A percentile compares a stretch with the other conserved stretches of the same genome.
phyloP scores from a whole-genome alignment of 345 rosid genomes.

The Cardamine occulta region DNA sequence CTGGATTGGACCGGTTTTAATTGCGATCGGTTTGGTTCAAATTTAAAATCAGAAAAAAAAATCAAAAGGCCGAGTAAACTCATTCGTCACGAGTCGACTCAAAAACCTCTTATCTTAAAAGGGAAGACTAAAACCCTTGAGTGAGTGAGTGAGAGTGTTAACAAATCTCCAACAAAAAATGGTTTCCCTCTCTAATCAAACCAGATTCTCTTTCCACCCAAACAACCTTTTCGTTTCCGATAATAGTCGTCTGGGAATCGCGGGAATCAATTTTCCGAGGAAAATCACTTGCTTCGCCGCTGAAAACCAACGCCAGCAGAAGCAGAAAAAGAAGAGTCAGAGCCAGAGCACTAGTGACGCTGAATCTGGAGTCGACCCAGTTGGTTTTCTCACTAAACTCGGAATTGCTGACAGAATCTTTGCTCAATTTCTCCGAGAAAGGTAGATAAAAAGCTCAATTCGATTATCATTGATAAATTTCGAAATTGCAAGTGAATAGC shows the following conservation, averaged over 20 bases:
- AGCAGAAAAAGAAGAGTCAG: conserved; percentile 40
- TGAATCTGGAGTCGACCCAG: conserved; percentile 45
- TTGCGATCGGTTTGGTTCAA: conserved; percentile 1
- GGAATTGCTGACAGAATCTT: conserved; percentile 78
- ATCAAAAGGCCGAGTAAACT: conserved; percentile 27
- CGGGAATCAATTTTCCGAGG: conserved; percentile 42
- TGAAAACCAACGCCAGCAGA: conserved; percentile 38
- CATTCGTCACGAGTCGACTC: conserved; percentile 43
- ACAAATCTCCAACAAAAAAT: conserved; percentile 33
- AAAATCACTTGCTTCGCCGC: conserved; percentile 44
- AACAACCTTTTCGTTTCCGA: conserved; percentile 25
- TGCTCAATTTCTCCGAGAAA: conserved; percentile 91
- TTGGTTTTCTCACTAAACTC: conserved; percentile 57
- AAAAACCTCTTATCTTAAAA: conserved; percentile 43
- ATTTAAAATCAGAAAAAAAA: not conserved
- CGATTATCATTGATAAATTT: not conserved
- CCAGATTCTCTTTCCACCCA: conserved; percentile 35
- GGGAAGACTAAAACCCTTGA: conserved; percentile 31
- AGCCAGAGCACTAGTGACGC: conserved; percentile 32
- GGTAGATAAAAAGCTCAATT: conserved; percentile 46
- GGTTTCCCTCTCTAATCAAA: conserved; percentile 45
- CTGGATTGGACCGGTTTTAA: conserved; percentile 20
- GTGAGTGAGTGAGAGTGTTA: not conserved
- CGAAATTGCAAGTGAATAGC: not conserved
- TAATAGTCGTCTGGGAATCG: conserved; percentile 12